Base-by-base conservation (phyloP, 805 yeast species). In the Pichia kluyveri region DNA sequence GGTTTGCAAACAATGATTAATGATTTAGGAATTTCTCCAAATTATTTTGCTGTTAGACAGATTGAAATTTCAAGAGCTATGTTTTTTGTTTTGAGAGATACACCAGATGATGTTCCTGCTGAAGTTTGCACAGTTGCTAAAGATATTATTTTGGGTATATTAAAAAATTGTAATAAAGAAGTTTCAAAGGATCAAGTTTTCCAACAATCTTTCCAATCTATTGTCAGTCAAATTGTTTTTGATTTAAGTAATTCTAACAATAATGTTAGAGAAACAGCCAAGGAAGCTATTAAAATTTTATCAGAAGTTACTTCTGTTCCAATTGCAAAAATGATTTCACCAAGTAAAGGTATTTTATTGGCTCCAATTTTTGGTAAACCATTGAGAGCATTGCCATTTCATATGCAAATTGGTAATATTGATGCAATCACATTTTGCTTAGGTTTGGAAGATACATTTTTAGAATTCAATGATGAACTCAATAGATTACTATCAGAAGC, bases 281-380 rank as follows among this genome's bases (percentile, higher is more conserved):
- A 86, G 60, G 70, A 76, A 30, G 80, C 91, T 1, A 70, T 93
- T 52, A 62, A 70, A 19, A 77, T 78, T 1, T 70, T 93, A 17
- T 78, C 96, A 0, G 83, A 82, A 14, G 76, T 84, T 0, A 82
- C 95, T 0, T 69, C 70, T 2, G 82, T 82, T 14, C 77, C 95
- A 1, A 73, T 87, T 41, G 76, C 91, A 1, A 77, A 81, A 1
- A 76, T 95, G 56, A 81, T 95, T 65, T 78, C 81, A 5, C 90
- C 91, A 18, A 90, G 95, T 46, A 87, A 89, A 57, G 82, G 80
- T 43, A 79, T 90, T 27, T 69, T 95, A 30, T 68, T 93, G 42
- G 86, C 95, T 0, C 98, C 99, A 8, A 93, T 93, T 23, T 95
- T 93, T 70, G 96, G 96, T 4, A 93, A 93, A 61, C 99, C 99